These are phyloP conservation scores for Zygosaccharomyces bisporus DNA, from an alignment of 805 yeast genomes.

Conservation along the genomic window DNA sequence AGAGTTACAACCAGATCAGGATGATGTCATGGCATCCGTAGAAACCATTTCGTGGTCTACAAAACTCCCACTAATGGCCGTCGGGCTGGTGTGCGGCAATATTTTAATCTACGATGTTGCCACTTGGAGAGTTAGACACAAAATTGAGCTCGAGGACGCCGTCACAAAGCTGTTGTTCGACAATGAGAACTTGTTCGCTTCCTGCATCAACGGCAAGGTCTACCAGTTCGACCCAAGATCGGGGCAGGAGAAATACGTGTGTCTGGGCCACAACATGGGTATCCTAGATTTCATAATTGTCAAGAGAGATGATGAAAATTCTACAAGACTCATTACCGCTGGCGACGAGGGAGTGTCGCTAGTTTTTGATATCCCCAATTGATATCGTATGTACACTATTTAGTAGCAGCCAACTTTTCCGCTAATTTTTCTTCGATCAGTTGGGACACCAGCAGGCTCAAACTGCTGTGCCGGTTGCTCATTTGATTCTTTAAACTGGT, in stretches of 20 bases:
- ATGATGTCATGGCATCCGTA: slow-evolving; percentile 61
- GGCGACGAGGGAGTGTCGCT: slow-evolving; percentile 96
- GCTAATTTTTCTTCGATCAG: slow-evolving; percentile 45
- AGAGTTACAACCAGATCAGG: slow-evolving; percentile 52
- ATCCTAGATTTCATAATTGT: slow-evolving; percentile 77
- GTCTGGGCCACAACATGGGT: slow-evolving; percentile 93
- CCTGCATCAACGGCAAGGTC: slow-evolving; percentile 81
- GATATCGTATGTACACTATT: slow-evolving; percentile 15
- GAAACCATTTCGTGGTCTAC: slow-evolving; percentile 85
- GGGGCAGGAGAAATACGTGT: slow-evolving; percentile 70
- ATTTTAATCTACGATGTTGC: slow-evolving; percentile 76
- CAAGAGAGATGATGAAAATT: slow-evolving; percentile 36
- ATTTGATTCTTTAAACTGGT: slow-evolving; percentile 53
- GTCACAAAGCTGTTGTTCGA: slow-evolving; percentile 75
- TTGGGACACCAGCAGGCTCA: slow-evolving; percentile 47
- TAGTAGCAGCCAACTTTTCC: slow-evolving; percentile 11
- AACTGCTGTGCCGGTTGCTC: slow-evolving; percentile 44
- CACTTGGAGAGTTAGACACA: slow-evolving; percentile 81
- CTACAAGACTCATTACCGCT: slow-evolving; percentile 71
- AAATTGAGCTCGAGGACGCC: slow-evolving; percentile 70
- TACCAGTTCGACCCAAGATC: slow-evolving; percentile 88
- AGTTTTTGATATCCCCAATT: slow-evolving; percentile 48
- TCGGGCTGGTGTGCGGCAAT: slow-evolving; percentile 87
- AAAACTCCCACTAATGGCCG: slow-evolving; percentile 61
- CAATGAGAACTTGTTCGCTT: slow-evolving; percentile 54